Evolutionary conservation across 805 yeast species (phyloP).

Genomic region (Candida quercuum): DNA sequence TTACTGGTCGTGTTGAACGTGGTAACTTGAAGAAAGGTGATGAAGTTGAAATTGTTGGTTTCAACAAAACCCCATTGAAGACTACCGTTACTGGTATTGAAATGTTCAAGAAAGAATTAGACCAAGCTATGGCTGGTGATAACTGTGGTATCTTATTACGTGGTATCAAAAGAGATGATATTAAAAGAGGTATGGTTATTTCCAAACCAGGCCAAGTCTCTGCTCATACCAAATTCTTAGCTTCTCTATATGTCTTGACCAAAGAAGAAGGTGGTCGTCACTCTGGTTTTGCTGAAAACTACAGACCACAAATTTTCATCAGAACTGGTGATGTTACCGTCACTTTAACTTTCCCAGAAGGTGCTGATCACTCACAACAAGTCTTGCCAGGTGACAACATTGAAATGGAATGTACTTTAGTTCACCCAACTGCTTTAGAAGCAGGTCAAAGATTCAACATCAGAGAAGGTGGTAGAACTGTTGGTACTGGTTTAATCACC

Average conservation of each 20-base stretch:
- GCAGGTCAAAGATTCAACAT: constrained; percentile 97
- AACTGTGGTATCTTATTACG: constrained; percentile 96
- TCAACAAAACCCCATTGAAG: constrained; percentile 79
- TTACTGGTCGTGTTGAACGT: constrained; percentile 98
- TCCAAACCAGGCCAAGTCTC: constrained; percentile 89
- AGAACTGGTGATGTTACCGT: constrained; percentile 96
- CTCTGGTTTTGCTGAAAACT: constrained; percentile 93
- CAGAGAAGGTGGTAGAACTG: constrained; percentile 99
- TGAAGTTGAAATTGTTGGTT: constrained; percentile 96
- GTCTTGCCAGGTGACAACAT: constrained; percentile 98
- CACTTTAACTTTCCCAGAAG: constrained; percentile 81
- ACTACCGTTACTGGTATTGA: constrained; percentile 97
- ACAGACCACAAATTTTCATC: constrained; percentile 96
- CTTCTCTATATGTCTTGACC: constrained; percentile 87
- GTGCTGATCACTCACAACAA: constrained; percentile 80
- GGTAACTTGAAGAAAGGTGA: constrained; percentile 97
- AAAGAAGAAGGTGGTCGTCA: constrained; percentile 99
- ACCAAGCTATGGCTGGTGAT: constrained; percentile 98
- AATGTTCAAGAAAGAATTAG: constrained; percentile 99
- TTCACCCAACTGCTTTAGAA: constrained; percentile 90
- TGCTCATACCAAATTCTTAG: constrained; percentile 90
- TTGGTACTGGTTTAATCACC: constrained; percentile 97
- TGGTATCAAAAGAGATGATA: constrained; percentile 97
- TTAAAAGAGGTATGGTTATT: constrained; percentile 95
- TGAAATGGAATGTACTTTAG: constrained; percentile 89